These are phyloP conservation scores for Polysphondylium violaceum DNA, from an alignment of 78 protist species.

Conservation along the genomic window DNA sequence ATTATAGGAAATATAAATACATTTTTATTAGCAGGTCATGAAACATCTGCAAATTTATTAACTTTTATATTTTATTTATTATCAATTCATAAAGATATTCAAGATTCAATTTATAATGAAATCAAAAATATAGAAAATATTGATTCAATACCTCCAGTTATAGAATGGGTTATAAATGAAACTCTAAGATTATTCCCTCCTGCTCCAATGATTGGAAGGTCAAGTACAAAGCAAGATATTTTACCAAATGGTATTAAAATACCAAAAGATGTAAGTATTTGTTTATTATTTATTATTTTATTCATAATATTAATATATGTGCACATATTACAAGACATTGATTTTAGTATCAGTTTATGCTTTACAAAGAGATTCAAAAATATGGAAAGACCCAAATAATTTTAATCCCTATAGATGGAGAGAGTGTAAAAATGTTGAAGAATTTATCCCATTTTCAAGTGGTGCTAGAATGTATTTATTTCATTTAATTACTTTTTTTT, in stretches of 20 bases:
- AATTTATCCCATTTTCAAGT: conserved; percentile 49
- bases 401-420: conserved; percentile 52
- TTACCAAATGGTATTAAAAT: background rate
- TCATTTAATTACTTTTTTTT: background rate
- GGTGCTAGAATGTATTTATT: conserved; percentile 45
- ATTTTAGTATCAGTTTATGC: conserved; percentile 60
- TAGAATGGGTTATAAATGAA: conserved; percentile 57
- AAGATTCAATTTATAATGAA: conserved; percentile 28
- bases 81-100: conserved; percentile 34
- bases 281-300: background rate
- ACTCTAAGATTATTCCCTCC: conserved; percentile 71
- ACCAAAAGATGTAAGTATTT: background rate
- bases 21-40: conserved; percentile 72
- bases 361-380: conserved; percentile 24
- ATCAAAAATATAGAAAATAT: background rate
- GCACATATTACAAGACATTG: conserved; percentile 13
- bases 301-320: background rate
- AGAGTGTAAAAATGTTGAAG: background rate
- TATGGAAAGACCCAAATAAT: conserved; percentile 22
- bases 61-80: conserved; percentile 45
- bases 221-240: background rate
- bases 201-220: conserved; percentile 71
- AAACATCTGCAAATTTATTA: conserved; percentile 56
- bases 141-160: background rate
- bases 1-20: conserved; percentile 66